Evolutionary conservation across 768 basidiomycete genomes (phyloP), one percentile per base, ranked within the genome.

Genomic region (Lentinus brumalis): DNA sequence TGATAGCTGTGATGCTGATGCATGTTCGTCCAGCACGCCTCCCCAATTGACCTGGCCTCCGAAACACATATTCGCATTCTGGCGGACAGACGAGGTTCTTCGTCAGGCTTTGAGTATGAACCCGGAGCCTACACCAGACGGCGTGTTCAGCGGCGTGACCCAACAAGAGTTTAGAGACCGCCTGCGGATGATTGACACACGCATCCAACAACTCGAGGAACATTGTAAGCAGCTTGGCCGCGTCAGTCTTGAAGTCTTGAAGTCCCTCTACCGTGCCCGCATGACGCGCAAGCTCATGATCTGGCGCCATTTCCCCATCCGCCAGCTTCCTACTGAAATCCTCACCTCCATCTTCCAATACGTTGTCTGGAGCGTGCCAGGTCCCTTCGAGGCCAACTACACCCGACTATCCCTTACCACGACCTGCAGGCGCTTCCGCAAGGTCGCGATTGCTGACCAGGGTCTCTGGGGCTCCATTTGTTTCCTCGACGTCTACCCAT

Each of bases 311-410:
- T 88, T 89, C 70, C 81, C 81, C 46, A 74, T 90, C 62, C 83
- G 82, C 71, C 78, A 85, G 39, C 78, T 91, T 4, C 90, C 89
- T 2, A 70, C 77, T 32, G 90, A 92, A 69, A 84, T 91, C 57
- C 74, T 91, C 60, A 74, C 72, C 73, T 80, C 83, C 60, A 87
- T 92, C 64, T 83, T 91, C 65, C 86, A 83, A 60, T 76, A 76
- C 66, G 80, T 84, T 39, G 78, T 78, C 42, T 88, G 85, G 86
- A 79, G 82, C n/a, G 67, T 77, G 21, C 9, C 26, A 26, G 40
- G 47, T 15, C 56, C 53, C 5, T 56, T 54, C 15, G 62, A 65
- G 45, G 66, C 75, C 45, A 75, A 79, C 15, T 57, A 63, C 5
- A 64, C 68, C 44, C 85, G 87, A 51, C 68, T 85, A 35, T 69